Conservation (phyloP, 169 alveolate species). For the Cryptosporidium parvum region DNA sequence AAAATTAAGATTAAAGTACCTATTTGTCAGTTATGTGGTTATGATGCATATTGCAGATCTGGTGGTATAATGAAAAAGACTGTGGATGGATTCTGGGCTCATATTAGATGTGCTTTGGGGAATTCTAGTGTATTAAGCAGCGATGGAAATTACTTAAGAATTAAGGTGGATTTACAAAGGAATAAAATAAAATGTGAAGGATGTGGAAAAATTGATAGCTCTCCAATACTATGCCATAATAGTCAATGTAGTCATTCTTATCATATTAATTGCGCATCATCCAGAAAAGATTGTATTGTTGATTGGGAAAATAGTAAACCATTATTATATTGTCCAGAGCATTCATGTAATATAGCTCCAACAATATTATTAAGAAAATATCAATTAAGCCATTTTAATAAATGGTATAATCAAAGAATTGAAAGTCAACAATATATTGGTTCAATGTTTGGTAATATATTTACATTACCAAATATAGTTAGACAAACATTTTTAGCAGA, state of each 20-base stretch:
- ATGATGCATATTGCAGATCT: constrained; percentile 54
- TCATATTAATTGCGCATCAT: constrained; percentile 65
- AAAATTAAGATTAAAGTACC: constrained; percentile 51
- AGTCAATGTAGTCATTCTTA: constrained; percentile 26
- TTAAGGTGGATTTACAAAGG: constrained; percentile 38
- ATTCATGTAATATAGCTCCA: constrained; percentile 62
- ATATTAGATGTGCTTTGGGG: constrained; percentile 63
- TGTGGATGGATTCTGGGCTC: constrained; percentile 60
- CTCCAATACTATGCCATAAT: constrained; percentile 64
- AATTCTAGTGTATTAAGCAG: constrained; percentile 29
- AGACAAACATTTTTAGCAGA: constrained; percentile 59
- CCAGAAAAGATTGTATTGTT: constrained; percentile 50
- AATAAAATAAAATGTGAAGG: constrained; percentile 61
- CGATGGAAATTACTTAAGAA: constrained; percentile 54
- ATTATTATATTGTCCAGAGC: constrained; percentile 63
- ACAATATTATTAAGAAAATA: constrained; percentile 44
- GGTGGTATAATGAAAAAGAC: constrained; percentile 75
- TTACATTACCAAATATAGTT: constrained; percentile 29
- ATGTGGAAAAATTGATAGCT: constrained; percentile 35
- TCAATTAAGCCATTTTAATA: constrained; percentile 50
- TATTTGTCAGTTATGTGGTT: constrained; percentile 69
- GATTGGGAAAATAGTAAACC: constrained; percentile 69
- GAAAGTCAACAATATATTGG: background rate
- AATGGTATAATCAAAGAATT: constrained; percentile 21
- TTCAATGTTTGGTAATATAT: constrained; percentile 32